Conservation (phyloP, 257 asterid species). For the Plantago ovata region DNA sequence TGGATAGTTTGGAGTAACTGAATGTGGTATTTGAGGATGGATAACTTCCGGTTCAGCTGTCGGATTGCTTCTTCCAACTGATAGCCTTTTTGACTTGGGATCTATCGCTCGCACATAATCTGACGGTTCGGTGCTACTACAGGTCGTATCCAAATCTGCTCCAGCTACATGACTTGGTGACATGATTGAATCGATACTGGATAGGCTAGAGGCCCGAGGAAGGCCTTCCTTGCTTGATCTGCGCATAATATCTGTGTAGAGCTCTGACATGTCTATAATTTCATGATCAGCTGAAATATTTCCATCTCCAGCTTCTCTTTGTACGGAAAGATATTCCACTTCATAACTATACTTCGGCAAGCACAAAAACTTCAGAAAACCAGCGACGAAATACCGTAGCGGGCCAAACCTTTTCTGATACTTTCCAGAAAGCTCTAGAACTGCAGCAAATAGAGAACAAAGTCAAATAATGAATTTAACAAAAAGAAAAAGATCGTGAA, state of each 20-base stretch:
- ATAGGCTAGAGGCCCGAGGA: conserved; percentile 91
- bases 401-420: conserved; percentile 96
- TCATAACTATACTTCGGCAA: conserved; percentile 90
- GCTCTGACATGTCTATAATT: conserved; percentile 78
- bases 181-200: conserved; percentile 94
- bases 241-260: conserved; percentile 88
- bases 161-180: conserved; percentile 74
- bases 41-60: conserved; percentile 87
- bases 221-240: conserved; percentile 95
- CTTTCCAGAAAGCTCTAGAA: conserved; percentile 89
- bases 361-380: conserved; percentile 87
- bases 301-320: conserved; percentile 44
- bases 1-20: conserved; percentile 81
- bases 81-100: conserved; percentile 76
- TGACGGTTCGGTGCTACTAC: conserved; percentile 85
- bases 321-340: conserved; percentile 85
- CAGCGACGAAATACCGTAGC: conserved; percentile 91
- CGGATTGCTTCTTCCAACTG: conserved; percentile 67
- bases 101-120: conserved; percentile 95
- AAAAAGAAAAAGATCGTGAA: too few species aligned
- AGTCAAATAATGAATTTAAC: background rate
- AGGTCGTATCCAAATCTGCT: conserved; percentile 67
- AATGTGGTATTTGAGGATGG: conserved; percentile 73
- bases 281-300: conserved; percentile 42
- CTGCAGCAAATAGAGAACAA: conserved; percentile 41